Evolutionary conservation across 805 yeast species (phyloP), one percentile per base, ranked within the genome.

Genomic region (Candida succiphila): DNA sequence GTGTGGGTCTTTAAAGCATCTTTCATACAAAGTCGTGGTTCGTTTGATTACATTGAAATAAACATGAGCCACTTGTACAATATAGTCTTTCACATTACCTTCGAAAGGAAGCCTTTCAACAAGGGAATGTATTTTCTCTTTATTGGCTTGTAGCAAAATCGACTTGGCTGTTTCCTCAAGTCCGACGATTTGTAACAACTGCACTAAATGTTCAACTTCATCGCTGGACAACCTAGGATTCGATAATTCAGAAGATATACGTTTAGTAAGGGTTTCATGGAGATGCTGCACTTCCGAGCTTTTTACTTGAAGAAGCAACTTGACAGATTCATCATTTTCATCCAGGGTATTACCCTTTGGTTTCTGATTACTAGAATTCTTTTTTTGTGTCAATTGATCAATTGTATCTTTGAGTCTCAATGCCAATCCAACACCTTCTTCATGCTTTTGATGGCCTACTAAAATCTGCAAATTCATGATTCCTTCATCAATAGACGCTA

Each of bases 61-160:
- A 18, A 79, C 72, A 13, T 77, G 68, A 1, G 85, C 72, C 7
- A 75, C 61, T 42, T 79, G 84, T 4, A 75, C 58, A 17, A 80
- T 56, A 51, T 75, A 78, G 23, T 56, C 60, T 13, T 66, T 61
- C 8, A 71, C 52, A 35, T 72, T 76, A 4, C 82, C 79, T 25
- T 72, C 65, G 38, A 75, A 64, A 33, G 66, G 70, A 27, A 78
- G 68, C 34, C 60, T 64, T 25, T 68, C 47, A 2, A 70, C 58
- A 26, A 78, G 56, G n/a, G 60, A 51, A 15, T 61, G 63, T 17
- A 78, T 68, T 25, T 63, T 61, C 8, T 49, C 48, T 2, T 70
- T 56, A 34, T 78, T 65, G 28, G 70, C 61, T 23, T 61, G 63
- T 23, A 80, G 54, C 38, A 70, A 66, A 7, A 64, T 49, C 4